Evolutionary conservation across 2,329 filamentous ascomycete genomes (phyloP).

Genomic region (Rugonectria rugulosa): DNA sequence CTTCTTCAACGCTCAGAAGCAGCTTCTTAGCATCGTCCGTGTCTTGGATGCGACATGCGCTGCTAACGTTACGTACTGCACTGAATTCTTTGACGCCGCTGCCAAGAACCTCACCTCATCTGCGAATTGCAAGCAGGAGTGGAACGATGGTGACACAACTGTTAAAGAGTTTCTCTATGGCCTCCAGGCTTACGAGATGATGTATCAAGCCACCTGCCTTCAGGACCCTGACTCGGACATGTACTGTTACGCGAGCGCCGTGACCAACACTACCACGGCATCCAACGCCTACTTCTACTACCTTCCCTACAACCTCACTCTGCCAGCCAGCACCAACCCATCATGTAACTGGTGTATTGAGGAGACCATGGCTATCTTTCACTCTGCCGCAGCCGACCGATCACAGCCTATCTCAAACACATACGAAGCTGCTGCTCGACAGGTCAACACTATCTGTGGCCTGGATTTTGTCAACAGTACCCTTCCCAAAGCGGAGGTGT

Average conservation of each 20-base stretch:
- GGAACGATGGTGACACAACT: conserved; percentile 68
- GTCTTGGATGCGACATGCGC: conserved; percentile 82
- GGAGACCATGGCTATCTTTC: conserved; percentile 84
- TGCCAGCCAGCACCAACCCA: conserved; percentile 74
- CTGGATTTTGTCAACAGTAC: conserved; percentile 63
- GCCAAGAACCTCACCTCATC: conserved; percentile 69
- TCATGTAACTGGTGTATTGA: conserved; percentile 79
- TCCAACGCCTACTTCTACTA: conserved; percentile 85
- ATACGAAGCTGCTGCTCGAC: conserved; percentile 74
- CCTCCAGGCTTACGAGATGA: conserved; percentile 76
- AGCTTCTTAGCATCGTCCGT: conserved; percentile 74
- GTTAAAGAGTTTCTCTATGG: conserved; percentile 79
- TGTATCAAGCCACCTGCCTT: conserved; percentile 85
- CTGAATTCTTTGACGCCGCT: conserved; percentile 67
- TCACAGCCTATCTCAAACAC: conserved; percentile 71
- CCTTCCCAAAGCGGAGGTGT: conserved; percentile 49
- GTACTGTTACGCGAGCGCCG: conserved; percentile 85
- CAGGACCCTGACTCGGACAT: conserved; percentile 68
- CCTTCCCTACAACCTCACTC: conserved; percentile 76
- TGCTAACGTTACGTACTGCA: conserved; percentile 72
- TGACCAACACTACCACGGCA: conserved; percentile 75
- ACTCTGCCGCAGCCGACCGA: conserved; percentile 70
- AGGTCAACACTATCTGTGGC: conserved; percentile 74
- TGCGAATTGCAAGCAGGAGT: conserved; percentile 76
- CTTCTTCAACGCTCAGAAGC: conserved; percentile 83